phyloP scores from a whole-genome alignment of 1,284 basidiomycete species.

The Ceratobasidium sp. region DNA sequence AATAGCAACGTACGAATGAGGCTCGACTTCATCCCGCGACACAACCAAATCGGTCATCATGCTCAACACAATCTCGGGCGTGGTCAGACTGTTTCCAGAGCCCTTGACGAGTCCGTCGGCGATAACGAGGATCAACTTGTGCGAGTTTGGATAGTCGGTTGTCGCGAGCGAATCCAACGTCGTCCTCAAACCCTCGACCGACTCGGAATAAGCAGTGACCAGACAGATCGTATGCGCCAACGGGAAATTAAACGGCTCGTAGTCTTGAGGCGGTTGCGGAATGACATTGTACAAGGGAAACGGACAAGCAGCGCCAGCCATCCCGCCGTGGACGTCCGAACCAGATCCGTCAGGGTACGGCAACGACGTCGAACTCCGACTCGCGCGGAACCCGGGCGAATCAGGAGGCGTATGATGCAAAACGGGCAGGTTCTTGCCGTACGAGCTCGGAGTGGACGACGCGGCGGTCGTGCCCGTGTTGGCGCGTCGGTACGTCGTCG shows the following conservation, averaged over 20 bases:
- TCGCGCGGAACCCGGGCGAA: conserved; percentile 77
- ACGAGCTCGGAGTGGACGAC: conserved; percentile 92
- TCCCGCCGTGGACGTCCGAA: conserved; percentile 37
- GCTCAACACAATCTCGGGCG: conserved; percentile 92
- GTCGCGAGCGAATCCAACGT: conserved; percentile 98
- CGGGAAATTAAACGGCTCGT: conserved; percentile 96
- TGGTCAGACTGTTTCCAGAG: conserved; percentile 86
- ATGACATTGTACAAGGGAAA: conserved; percentile 94
- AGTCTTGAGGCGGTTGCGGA: conserved; percentile 91
- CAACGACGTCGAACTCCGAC: conserved; percentile 86
- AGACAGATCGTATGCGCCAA: conserved; percentile 94
- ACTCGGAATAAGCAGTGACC: conserved; percentile 99
- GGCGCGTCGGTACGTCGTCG: conserved; percentile 12
- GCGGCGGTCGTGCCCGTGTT: conserved; percentile 81
- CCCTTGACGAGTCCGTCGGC: conserved; percentile 99
- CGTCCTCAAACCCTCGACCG: conserved; percentile 94
- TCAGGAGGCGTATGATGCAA: conserved; percentile 91
- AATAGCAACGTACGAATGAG: conserved; percentile 97
- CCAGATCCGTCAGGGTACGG: conserved; percentile 45
- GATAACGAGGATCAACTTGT: conserved; percentile 96
- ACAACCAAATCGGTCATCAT: conserved; percentile 99
- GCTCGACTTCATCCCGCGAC: conserved; percentile 77
- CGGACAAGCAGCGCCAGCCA: conserved; percentile 71
- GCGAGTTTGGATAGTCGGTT: conserved; percentile 98
- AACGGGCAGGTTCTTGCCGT: conserved; percentile 87